A percentile compares a stretch with the other conserved stretches of the same genome.
These are phyloP conservation scores for Colletotrichum agaves DNA, from an alignment of 2,329 filamentous ascomycete species.

Conservation along the genomic window DNA sequence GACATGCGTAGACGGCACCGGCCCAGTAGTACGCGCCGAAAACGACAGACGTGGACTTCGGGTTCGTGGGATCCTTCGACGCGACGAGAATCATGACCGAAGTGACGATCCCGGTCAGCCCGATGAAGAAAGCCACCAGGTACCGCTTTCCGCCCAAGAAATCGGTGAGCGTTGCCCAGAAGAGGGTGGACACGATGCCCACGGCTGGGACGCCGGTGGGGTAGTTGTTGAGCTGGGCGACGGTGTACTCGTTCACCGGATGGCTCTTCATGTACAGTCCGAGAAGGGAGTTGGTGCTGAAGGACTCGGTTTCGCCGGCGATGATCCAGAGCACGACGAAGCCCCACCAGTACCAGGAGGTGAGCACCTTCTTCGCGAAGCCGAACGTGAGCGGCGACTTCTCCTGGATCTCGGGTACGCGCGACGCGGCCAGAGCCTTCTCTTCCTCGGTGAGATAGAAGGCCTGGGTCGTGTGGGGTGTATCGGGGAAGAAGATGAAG, in stretches of 20 bases:
- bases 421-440: constrained; percentile 52
- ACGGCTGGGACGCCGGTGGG: constrained; percentile 66
- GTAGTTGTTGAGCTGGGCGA: constrained; percentile 66
- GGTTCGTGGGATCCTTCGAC: constrained; percentile 51
- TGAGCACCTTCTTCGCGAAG: constrained; percentile 66
- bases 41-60: constrained; percentile 59
- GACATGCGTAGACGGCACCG: constrained; percentile 76
- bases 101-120: constrained; percentile 70
- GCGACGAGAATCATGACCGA: constrained; percentile 70
- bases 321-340: constrained; percentile 76
- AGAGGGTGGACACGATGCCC: constrained; percentile 70
- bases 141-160: constrained; percentile 71
- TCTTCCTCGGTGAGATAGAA: constrained; percentile 50
- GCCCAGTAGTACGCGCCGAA: constrained; percentile 78
- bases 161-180: constrained; percentile 77
- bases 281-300: constrained; percentile 71
- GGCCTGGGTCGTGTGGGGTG: constrained; percentile 53
- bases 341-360: constrained; percentile 73
- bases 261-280: constrained; percentile 62
- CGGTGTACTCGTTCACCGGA: constrained; percentile 54
- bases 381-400: constrained; percentile 56
- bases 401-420: constrained; percentile 52
- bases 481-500: constrained; percentile 60
- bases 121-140: constrained; percentile 75
- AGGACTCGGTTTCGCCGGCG: constrained; percentile 77